Base-by-base conservation (phyloP, 2,329 filamentous ascomycete genomes). In the Xylaria sp. region DNA sequence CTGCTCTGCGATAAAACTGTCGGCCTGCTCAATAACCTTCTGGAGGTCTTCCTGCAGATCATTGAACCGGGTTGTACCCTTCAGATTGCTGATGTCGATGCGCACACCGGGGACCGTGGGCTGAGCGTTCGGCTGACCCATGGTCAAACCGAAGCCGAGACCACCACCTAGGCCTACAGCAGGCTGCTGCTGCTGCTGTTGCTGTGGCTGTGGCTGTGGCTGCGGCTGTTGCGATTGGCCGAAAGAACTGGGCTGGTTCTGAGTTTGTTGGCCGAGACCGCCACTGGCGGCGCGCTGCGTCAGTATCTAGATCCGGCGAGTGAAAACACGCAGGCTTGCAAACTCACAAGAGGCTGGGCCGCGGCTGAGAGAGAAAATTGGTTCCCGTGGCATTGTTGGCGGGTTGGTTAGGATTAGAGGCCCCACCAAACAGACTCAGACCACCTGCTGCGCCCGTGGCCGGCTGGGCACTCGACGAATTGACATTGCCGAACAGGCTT, bases 1-100 rank as follows among this genome's bases (percentile, higher is more conserved):
- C 78, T 96, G 94, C 63, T 87, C 86, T 75, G 93, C 89, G 74
- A 99, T 95, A 72, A 91, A 89, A 67, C 88, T 88, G 80, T 99
- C 95, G 72, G 97, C 89, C 10, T 86, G 82, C 71, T 93, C 89
- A 70, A 99, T 92, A 73, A 93, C 84, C 71, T 90, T 88, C 77
- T 97, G 94, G 18, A 97, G 84, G 37, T 93, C 89, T 73, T 95
- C 92, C 69, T 92, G 89, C 34, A 97, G 90, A 80, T 97, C 95
- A 78, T 94, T 93, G 84, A 96, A 98, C 70, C 96, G 93, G 3
- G 94, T 97, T 0, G 94, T 97, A 18, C 92, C 91, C 62, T 94
- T 90, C 69, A 98, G 85, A 77, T 92, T 93, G 74, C 88, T 88
- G 62, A 92, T 82, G 80, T 96, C 92, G 75, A 97, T 92, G 76